A percentile compares a stretch with the other conserved stretches of the same genome.
These are phyloP conservation scores for Colletotrichum sp. DNA, from an alignment of 2,329 filamentous ascomycete species.

Conservation along the genomic window DNA sequence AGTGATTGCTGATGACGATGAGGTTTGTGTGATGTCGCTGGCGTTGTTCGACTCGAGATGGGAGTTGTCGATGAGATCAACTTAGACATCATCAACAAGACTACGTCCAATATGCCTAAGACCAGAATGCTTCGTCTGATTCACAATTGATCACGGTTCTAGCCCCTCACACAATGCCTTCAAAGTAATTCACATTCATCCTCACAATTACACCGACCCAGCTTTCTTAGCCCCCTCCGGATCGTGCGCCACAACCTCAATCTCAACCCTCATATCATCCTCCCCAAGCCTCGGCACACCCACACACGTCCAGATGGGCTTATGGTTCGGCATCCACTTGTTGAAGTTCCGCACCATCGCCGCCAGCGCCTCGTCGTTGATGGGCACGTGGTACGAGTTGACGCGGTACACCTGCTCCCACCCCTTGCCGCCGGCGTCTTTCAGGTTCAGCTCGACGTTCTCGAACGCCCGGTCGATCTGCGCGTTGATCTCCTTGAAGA, in stretches of 20 bases:
- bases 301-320: constrained; percentile 59
- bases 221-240: constrained; percentile 34
- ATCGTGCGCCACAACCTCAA: constrained; percentile 59
- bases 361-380: constrained; percentile 41
- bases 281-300: constrained; percentile 52
- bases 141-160: rapidly evolving
- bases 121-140: no score
- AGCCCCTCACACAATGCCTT: no score
- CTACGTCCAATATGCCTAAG: background rate
- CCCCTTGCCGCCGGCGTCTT: constrained; percentile 58
- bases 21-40: rapidly evolving
- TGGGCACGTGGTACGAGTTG: constrained; percentile 47
- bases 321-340: constrained; percentile 56
- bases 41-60: rapidly evolving
- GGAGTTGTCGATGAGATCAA: rapidly evolving
- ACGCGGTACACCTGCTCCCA: constrained; percentile 60
- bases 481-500: constrained; percentile 41
- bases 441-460: constrained; percentile 59
- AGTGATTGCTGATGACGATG: rapidly evolving
- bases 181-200: no score
- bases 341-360: constrained; percentile 51
- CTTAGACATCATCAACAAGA: rapidly evolving
- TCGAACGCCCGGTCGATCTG: constrained; percentile 59
- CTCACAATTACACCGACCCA: background rate
- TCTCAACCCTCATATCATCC: constrained; percentile 61